Conservation (phyloP, 441 rosid genomes). For the Kokia cookei region DNA sequence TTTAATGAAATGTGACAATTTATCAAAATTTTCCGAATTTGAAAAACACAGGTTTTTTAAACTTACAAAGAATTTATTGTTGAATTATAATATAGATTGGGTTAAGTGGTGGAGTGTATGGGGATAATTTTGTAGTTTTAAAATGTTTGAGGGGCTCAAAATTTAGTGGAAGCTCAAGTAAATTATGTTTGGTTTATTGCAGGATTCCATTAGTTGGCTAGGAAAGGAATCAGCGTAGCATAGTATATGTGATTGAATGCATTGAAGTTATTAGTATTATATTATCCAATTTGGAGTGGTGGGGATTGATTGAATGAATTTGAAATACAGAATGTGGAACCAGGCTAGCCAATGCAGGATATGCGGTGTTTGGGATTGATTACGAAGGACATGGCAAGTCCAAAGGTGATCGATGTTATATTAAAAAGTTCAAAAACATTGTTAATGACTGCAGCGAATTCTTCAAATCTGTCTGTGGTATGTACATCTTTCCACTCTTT, state of each 20-base stretch:
- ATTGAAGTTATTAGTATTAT: background rate
- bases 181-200: background rate
- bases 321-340: constrained; percentile 60
- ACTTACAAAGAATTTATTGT: too few relatives aligned
- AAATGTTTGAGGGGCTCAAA: too few relatives aligned
- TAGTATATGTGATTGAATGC: background rate
- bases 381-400: constrained; percentile 96
- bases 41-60: too few relatives aligned
- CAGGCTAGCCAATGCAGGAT: constrained; percentile 64
- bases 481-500: background rate
- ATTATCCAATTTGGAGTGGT: background rate
- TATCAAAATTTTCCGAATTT: background rate
- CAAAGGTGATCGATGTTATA: constrained; percentile 83
- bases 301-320: background rate
- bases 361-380: constrained; percentile 86
- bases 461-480: constrained; percentile 79
- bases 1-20: background rate
- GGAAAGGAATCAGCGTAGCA: background rate
- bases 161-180: background rate
- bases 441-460: constrained; percentile 67
- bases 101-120: too few relatives aligned
- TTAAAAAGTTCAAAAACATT: constrained; percentile 68
- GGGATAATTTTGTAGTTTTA: too few relatives aligned
- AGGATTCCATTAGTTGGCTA: background rate
- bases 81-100: too few relatives aligned